Conservation (phyloP, 2,329 filamentous ascomycete genomes). For the Microsporum ferrugineum region DNA sequence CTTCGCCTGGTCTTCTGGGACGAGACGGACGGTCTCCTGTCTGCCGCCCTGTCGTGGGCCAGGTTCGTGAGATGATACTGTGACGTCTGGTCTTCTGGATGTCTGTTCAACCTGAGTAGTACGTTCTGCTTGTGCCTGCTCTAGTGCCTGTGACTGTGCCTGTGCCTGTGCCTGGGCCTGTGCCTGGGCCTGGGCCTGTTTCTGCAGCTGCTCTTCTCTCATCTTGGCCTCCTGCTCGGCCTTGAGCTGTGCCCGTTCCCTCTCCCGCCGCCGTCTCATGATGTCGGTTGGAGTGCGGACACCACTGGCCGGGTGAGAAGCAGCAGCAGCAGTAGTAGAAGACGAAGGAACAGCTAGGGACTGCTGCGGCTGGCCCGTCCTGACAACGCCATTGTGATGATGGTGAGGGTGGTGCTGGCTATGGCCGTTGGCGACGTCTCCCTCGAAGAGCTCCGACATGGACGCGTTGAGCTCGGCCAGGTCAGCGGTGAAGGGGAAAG, state of each 20-base stretch:
- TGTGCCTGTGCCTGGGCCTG: slow-evolving; percentile 35
- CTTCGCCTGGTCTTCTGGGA: neutral
- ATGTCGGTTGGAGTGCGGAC: slow-evolving; percentile 81
- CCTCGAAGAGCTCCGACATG: slow-evolving; percentile 64
- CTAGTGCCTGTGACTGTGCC: slow-evolving; percentile 37
- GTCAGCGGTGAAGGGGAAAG: slow-evolving; percentile 73
- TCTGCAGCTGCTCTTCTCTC: slow-evolving; percentile 36
- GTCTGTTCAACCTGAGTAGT: neutral
- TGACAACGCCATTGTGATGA: slow-evolving; percentile 48
- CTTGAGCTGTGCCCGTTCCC: slow-evolving; percentile 56
- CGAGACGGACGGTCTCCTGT: neutral
- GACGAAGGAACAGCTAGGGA: neutral
- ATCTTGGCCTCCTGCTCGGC: slow-evolving; percentile 54
- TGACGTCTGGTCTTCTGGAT: neutral
- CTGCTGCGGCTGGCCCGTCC: slow-evolving; percentile 31
- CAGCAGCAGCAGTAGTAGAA: neutral
- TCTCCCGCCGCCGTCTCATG: slow-evolving; percentile 72
- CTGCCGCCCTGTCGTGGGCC: neutral
- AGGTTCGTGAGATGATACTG: neutral
- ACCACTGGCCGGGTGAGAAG: slow-evolving; percentile 37
- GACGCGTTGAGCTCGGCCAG: slow-evolving; percentile 75
- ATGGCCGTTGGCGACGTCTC: neutral
- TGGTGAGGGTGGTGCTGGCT: neutral
- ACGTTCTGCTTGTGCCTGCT: slow-evolving; percentile 19
- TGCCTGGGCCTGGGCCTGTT: neutral